phyloP scores from a whole-genome alignment of 2,329 filamentous ascomycete species.

The Xylaria hypoxylon region DNA sequence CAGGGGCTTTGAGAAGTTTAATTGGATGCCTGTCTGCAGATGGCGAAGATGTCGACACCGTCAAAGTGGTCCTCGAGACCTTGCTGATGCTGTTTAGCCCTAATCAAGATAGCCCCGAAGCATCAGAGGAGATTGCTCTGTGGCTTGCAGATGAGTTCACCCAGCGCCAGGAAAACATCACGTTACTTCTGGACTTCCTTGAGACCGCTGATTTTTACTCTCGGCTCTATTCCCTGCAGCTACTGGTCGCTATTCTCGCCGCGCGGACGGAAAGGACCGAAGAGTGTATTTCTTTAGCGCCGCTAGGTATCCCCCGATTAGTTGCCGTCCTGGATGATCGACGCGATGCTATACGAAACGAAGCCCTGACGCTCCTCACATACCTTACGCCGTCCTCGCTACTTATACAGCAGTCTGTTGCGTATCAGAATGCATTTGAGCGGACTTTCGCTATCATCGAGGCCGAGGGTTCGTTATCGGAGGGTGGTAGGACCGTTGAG shows the following conservation, averaged over 20 bases:
- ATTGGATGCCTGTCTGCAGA: constrained; percentile 89
- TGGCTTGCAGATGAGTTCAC: constrained; percentile 99
- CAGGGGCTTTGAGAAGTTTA: constrained; percentile 87
- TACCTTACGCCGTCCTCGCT: constrained; percentile 86
- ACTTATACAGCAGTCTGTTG: constrained; percentile 94
- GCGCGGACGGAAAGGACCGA: constrained; percentile 92
- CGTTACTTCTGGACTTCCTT: constrained; percentile 86
- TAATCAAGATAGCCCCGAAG: constrained; percentile 81
- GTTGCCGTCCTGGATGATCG: constrained; percentile 86
- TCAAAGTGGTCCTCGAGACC: constrained; percentile 95
- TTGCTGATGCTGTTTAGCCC: constrained; percentile 89
- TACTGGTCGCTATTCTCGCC: constrained; percentile 85
- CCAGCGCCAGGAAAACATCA: constrained; percentile 96
- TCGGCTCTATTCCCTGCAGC: constrained; percentile 88
- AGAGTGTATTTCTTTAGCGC: constrained; percentile 91
- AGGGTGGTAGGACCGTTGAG: constrained; percentile 89
- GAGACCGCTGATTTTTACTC: constrained; percentile 91
- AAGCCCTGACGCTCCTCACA: constrained; percentile 86
- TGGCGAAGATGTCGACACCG: constrained; percentile 93
- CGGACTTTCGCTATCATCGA: constrained; percentile 85
- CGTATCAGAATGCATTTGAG: constrained; percentile 94
- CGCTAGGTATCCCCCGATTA: constrained; percentile 86
- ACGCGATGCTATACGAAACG: constrained; percentile 88
- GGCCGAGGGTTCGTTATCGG: constrained; percentile 80
- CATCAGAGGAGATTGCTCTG: constrained; percentile 93